Evolutionary conservation across 2,329 filamentous ascomycete genomes (phyloP).

Genomic region (Aspergillus brasiliensis): DNA sequence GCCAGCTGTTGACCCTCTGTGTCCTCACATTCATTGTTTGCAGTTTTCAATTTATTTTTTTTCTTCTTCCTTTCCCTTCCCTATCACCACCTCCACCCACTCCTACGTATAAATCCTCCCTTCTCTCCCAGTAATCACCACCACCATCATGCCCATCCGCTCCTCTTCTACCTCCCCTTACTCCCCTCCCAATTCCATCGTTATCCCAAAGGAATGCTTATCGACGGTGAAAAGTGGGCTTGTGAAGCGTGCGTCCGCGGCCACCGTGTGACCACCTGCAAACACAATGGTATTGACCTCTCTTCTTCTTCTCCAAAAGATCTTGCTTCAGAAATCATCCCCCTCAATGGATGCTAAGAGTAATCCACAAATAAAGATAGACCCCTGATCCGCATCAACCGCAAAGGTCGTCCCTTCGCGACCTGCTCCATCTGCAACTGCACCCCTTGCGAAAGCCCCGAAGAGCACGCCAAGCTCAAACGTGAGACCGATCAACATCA

Average conservation of each 20-base stretch:
- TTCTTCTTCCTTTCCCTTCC: slow-evolving; percentile 14
- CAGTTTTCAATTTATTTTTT: neutral
- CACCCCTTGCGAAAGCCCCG: slow-evolving; percentile 85
- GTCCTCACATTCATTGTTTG: neutral
- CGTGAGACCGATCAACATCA: slow-evolving; percentile 33
- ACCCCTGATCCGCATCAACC: slow-evolving; percentile 89
- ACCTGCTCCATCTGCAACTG: slow-evolving; percentile 89
- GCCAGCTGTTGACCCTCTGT: neutral
- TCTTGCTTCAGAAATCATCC: too few relatives aligned
- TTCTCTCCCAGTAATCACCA: slow-evolving; percentile 5
- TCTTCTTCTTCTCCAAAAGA: neutral
- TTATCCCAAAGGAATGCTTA: slow-evolving; percentile 61
- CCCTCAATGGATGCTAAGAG: too few relatives aligned
- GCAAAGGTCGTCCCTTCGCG: slow-evolving; percentile 93
- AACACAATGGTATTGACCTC: slow-evolving; percentile 71
- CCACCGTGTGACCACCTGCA: slow-evolving; percentile 95
- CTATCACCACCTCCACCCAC: slow-evolving; percentile 13
- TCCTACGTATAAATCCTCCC: slow-evolving; percentile 24
- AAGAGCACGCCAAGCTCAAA: slow-evolving; percentile 73
- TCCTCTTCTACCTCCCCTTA: slow-evolving; percentile 4
- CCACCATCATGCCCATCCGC: slow-evolving; percentile 6
- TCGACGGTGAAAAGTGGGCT: slow-evolving; percentile 94
- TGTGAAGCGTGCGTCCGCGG: slow-evolving; percentile 96
- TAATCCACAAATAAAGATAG: slow-evolving; percentile 64
- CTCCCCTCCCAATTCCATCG: neutral